Evolutionary conservation across 176 grass and related monocot genomes (phyloP).

Genomic region (Aegilops bicornis): DNA sequence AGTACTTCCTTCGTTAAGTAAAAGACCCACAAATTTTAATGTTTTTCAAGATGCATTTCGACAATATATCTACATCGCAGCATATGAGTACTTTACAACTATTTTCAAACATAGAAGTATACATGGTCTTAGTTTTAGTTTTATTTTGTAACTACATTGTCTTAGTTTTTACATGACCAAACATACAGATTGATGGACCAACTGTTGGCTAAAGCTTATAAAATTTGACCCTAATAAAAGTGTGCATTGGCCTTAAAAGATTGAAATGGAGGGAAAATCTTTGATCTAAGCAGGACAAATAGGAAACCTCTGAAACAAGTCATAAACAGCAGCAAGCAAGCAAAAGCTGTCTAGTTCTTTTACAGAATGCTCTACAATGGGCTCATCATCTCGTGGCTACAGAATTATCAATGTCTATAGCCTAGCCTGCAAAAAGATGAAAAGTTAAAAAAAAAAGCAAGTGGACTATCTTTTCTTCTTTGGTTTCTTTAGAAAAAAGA

Average conservation of each 20-base stretch:
- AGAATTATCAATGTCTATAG: constrained; percentile 16
- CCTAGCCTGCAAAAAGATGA: constrained; percentile 23
- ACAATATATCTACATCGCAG: neutral
- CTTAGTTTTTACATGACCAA: neutral
- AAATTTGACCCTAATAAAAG: neutral
- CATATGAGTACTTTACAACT: neutral
- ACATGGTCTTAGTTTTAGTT: too few species aligned
- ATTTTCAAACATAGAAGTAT: constrained; percentile 6
- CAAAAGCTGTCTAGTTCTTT: constrained; percentile 18
- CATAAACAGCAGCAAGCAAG: constrained; percentile 28
- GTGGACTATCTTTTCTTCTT: neutral
- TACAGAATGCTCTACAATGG: constrained; percentile 12
- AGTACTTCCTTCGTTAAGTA: neutral
- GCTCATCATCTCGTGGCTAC: neutral
- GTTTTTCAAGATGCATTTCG: neutral
- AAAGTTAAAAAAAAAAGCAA: constrained; percentile 21
- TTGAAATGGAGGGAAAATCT: neutral
- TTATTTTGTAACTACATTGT: neutral
- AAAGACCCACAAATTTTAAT: neutral
- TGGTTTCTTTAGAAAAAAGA: constrained; percentile 30
- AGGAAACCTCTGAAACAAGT: neutral
- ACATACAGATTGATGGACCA: neutral
- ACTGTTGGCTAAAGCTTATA: neutral
- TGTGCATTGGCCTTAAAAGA: neutral
- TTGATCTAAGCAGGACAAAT: constrained; percentile 17